Evolutionary conservation across 2,329 filamentous ascomycete species (phyloP).

Genomic region (Gyromitra esculenta): DNA sequence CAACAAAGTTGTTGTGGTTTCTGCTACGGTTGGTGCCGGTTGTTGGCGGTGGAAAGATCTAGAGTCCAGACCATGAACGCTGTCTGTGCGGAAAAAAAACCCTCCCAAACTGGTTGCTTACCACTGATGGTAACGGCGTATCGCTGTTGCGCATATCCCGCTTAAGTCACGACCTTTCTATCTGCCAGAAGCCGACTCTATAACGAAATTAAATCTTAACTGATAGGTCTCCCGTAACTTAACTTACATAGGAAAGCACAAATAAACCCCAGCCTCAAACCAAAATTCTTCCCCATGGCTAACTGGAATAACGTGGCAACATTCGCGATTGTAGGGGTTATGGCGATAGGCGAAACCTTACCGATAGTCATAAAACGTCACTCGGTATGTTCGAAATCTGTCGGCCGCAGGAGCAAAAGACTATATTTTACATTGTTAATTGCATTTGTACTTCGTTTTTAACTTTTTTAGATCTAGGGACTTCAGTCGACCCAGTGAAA

Average conservation of each 20-base stretch:
- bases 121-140: slow-evolving; percentile 2
- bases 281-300: not conserved
- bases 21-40: slow-evolving; percentile 33
- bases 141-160: slow-evolving; percentile 10
- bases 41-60: slow-evolving; percentile 1
- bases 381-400: not conserved
- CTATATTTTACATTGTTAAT: not conserved
- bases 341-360: not conserved
- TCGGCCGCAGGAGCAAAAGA: not conserved
- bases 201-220: not conserved
- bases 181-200: not conserved
- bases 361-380: slow-evolving; percentile 19
- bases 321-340: too few relatives aligned
- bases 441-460: not conserved
- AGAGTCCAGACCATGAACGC: not conserved
- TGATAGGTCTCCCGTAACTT: not conserved
- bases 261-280: not conserved
- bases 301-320: not conserved
- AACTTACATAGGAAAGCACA: not conserved
- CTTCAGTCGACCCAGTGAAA: too few relatives aligned
- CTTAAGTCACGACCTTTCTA: not conserved
- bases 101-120: not conserved
- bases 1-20: not conserved
- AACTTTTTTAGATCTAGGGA: not conserved
- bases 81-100: not conserved